Evolutionary conservation across 441 rosid species (phyloP).

Genomic region (Gossypium schwendimanii): DNA sequence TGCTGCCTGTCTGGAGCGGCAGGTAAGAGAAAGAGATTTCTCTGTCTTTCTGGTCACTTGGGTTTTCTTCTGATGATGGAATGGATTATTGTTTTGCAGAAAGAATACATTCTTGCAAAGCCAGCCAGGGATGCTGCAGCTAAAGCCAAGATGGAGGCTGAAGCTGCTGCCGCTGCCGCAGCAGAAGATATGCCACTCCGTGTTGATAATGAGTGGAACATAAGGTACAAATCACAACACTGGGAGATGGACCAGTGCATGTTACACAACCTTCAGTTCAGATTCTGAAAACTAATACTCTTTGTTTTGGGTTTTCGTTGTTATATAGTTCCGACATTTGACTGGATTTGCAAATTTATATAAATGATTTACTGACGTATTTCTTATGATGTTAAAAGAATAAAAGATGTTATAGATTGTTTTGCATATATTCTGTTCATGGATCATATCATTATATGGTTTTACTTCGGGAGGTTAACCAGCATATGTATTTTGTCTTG

Average conservation of each 20-base stretch:
- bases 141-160: slow-evolving; percentile 83
- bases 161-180: slow-evolving; percentile 31
- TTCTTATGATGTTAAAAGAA: background rate
- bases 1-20: slow-evolving; percentile 79
- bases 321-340: background rate
- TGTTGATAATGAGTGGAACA: slow-evolving; percentile 87
- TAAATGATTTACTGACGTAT: background rate
- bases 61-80: slow-evolving; percentile 7
- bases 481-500: slow-evolving; percentile 3
- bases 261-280: background rate
- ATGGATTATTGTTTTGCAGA: slow-evolving; percentile 36
- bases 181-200: slow-evolving; percentile 56
- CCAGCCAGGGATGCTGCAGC: slow-evolving; percentile 89
- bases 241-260: background rate
- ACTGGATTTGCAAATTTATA: background rate
- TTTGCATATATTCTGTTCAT: background rate
- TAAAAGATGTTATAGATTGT: background rate
- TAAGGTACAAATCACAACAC: slow-evolving; percentile 44
- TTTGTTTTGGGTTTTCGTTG: background rate
- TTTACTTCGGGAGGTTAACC: background rate
- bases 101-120: slow-evolving; percentile 60
- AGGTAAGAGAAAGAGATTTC: slow-evolving; percentile 39
- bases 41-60: background rate
- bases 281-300: background rate
- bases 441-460: background rate